Conservation (phyloP, 352 stramenopile genomes). For the Phytophthora boehmeriae region DNA sequence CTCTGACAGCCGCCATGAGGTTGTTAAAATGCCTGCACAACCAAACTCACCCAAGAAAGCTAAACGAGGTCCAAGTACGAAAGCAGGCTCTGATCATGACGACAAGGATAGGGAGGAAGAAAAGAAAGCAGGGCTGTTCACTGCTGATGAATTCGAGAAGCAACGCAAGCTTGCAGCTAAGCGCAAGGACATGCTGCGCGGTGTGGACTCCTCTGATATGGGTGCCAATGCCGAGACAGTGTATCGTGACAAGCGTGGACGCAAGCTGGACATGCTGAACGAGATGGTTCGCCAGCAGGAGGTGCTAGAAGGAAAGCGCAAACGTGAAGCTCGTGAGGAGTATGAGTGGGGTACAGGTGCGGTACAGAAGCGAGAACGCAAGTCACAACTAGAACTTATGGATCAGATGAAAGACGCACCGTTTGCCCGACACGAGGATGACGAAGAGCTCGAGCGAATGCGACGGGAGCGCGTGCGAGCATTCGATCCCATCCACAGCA, state of each 20-base stretch:
- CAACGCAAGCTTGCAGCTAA: slow-evolving; percentile 59
- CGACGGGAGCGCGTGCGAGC: slow-evolving; percentile 61
- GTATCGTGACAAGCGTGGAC: slow-evolving; percentile 84
- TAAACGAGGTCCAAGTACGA: slow-evolving; percentile 9
- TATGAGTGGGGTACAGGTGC: slow-evolving; percentile 87
- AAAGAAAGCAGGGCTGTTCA: slow-evolving; percentile 70
- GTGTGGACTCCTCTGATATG: slow-evolving; percentile 63
- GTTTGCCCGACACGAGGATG: slow-evolving; percentile 73
- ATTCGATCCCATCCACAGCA: slow-evolving; percentile 84
- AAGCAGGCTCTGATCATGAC: not conserved
- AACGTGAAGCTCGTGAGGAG: slow-evolving; percentile 78
- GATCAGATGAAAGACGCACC: slow-evolving; percentile 68
- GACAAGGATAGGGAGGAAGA: slow-evolving; percentile 13
- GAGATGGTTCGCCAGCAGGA: slow-evolving; percentile 85
- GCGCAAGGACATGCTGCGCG: slow-evolving; percentile 57
- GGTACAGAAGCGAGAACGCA: slow-evolving; percentile 76
- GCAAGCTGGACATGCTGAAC: slow-evolving; percentile 88
- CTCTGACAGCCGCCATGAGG: not conserved
- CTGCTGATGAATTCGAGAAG: slow-evolving; percentile 63
- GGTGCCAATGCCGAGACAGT: slow-evolving; percentile 81
- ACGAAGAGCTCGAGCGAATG: slow-evolving; percentile 70
- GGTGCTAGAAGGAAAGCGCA: slow-evolving; percentile 73
- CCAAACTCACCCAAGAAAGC: not conserved
- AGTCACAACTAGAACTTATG: slow-evolving; percentile 60
- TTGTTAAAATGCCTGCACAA: slow-evolving; percentile 1